Conservation (phyloP, 2,329 filamentous ascomycete species). For the Periconia sp. region DNA sequence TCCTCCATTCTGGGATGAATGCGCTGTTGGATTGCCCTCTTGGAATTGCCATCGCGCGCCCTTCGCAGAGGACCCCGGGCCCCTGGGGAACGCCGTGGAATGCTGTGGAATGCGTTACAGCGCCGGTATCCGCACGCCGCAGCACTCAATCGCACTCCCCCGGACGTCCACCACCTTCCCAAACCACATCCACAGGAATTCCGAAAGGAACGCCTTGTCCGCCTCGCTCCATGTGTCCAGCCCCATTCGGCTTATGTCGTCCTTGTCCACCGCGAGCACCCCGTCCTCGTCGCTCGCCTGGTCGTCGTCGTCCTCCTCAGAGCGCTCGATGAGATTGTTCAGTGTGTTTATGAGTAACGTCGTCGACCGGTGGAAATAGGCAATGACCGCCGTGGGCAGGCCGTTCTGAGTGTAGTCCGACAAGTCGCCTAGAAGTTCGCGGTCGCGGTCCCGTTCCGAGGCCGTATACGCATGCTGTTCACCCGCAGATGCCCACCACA, state of each 20-base stretch:
- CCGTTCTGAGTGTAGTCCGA: conserved; percentile 53
- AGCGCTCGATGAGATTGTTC: conserved; percentile 63
- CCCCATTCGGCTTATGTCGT: conserved; percentile 73
- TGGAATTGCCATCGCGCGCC: no score
- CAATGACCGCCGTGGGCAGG: conserved; percentile 74
- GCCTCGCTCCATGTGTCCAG: conserved; percentile 77
- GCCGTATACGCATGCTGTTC: conserved; percentile 66
- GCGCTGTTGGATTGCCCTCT: no score
- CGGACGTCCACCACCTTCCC: conserved; percentile 67
- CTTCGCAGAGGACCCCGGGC: no score
- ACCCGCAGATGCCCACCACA: conserved; percentile 89
- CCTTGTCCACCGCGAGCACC: conserved; percentile 64
- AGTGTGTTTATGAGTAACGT: conserved; percentile 68
- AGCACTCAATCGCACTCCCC: conserved; percentile 74
- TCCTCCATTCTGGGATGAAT: no score
- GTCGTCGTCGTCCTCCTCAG: conserved; percentile 50
- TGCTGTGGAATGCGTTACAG: conserved; percentile 18
- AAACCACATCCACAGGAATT: conserved; percentile 70
- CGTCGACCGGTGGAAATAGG: conserved; percentile 81
- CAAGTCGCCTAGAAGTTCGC: conserved; percentile 51
- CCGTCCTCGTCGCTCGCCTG: conserved; percentile 40
- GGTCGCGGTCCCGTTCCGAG: conserved; percentile 60
- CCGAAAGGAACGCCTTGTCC: conserved; percentile 72
- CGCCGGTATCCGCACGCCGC: conserved; percentile 66
- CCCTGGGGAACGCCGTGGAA: neutral